These are phyloP conservation scores for Microbotryum scabiosae DNA, from an alignment of 1,284 basidiomycete genomes.

Conservation along the genomic window DNA sequence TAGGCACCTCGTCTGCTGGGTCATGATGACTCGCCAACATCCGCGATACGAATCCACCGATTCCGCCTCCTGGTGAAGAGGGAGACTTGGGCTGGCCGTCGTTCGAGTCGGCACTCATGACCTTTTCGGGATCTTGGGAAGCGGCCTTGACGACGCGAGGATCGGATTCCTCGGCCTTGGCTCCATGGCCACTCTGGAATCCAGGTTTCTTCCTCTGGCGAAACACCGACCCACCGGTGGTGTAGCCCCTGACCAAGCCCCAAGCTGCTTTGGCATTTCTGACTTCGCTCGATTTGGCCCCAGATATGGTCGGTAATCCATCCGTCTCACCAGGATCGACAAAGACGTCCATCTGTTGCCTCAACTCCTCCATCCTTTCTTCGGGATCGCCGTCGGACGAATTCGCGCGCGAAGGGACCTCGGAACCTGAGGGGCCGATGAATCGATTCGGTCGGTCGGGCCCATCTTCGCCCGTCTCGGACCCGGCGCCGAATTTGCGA, in stretches of 20 bases:
- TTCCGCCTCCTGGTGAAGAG: no score
- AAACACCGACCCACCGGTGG: slow-evolving; percentile 34
- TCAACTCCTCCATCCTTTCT: slow-evolving; percentile 28
- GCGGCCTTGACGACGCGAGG: not conserved
- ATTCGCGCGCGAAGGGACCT: slow-evolving; percentile 14
- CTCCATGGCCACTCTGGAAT: slow-evolving; percentile 16
- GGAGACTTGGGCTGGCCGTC: not conserved
- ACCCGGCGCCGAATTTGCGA: slow-evolving; percentile 2
- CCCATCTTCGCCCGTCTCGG: slow-evolving; percentile 9
- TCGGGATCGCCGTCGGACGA: slow-evolving; percentile 27
- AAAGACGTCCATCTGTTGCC: slow-evolving; percentile 38
- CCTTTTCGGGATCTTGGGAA: not conserved
- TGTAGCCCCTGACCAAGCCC: slow-evolving; percentile 42
- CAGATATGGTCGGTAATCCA: slow-evolving; percentile 40
- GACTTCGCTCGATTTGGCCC: slow-evolving; percentile 23
- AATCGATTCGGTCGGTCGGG: not conserved
- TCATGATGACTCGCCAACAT: no score
- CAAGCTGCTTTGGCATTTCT: slow-evolving; percentile 35
- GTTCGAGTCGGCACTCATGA: not conserved
- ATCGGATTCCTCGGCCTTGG: slow-evolving; percentile 7
- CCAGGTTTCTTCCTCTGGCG: slow-evolving; percentile 32
- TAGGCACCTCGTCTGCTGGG: not conserved
- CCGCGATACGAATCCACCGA: no score
- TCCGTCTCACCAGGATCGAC: slow-evolving; percentile 44
- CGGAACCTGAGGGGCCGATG: slow-evolving; percentile 4